phyloP scores from a whole-genome alignment of 257 asterid genomes.

The Solanum appendiculatum region DNA sequence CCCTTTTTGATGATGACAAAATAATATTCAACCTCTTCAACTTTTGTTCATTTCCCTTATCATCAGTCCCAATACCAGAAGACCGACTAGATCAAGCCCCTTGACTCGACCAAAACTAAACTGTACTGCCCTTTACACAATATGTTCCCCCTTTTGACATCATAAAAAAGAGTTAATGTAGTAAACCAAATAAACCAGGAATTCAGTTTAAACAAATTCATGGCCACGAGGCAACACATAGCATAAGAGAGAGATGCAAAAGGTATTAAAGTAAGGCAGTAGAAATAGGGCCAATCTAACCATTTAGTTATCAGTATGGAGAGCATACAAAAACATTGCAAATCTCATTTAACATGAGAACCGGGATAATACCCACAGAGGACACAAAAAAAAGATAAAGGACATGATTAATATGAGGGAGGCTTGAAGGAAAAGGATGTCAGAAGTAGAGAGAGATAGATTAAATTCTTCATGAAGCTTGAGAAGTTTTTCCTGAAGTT shows the following conservation, averaged over 20 bases:
- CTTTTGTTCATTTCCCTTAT: not conserved
- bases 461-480: no score
- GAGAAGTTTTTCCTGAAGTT: not conserved
- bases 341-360: not conserved
- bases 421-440: not conserved
- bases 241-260: not conserved
- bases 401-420: not conserved
- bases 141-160: not conserved
- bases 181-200: no score
- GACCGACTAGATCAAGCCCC: no score
- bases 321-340: not conserved
- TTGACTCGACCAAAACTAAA: not conserved
- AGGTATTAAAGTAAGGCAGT: not conserved
- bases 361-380: not conserved
- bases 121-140: no score
- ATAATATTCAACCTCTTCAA: not conserved
- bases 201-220: no score
- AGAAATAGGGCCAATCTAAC: not conserved
- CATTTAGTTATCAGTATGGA: not conserved
- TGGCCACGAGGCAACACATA: not conserved
- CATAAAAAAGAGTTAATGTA: not conserved
- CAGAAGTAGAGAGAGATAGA: no score
- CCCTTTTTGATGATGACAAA: not conserved
- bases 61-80: no score
- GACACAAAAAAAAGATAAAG: no score